These are phyloP conservation scores for Malus sylvestris DNA, from an alignment of 306 rosid genomes.

Conservation along the genomic window DNA sequence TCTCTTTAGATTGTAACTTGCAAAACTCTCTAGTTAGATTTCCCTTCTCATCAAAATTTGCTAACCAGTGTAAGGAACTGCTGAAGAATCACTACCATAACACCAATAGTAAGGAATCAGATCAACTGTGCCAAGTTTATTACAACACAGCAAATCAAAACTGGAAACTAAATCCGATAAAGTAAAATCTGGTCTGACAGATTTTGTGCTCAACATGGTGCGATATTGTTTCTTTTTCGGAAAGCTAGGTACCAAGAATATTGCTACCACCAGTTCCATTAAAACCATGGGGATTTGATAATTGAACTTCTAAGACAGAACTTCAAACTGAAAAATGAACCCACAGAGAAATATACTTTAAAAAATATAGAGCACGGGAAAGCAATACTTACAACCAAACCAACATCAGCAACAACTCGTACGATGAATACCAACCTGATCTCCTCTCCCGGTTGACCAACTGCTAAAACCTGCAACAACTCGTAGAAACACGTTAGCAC, in stretches of 20 bases:
- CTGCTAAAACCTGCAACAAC: conserved; percentile 56
- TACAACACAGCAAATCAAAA: neutral
- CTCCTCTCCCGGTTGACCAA: conserved; percentile 95
- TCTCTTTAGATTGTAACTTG: neutral
- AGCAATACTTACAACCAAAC: conserved; percentile 48
- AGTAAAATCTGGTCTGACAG: neutral
- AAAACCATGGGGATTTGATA: neutral
- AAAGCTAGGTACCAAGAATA: neutral
- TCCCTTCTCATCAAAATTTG: neutral
- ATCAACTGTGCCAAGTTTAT: neutral
- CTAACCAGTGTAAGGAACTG: neutral
- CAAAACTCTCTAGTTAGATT: neutral
- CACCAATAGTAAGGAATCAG: neutral
- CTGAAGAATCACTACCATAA: neutral
- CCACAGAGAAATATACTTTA: neutral
- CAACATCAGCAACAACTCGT: conserved; percentile 95
- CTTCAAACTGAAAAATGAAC: neutral
- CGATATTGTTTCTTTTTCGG: neutral
- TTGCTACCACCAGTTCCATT: neutral
- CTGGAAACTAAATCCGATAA: neutral
- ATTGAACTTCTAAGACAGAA: neutral
- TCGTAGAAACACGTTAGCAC: too few species aligned
- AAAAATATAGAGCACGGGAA: neutral
- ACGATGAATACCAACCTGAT: conserved; percentile 88
- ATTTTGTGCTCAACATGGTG: neutral